Evolutionary conservation across 495 filamentous ascomycete genomes (phyloP).

Genomic region (Paragyromitra xinjiangensis): DNA sequence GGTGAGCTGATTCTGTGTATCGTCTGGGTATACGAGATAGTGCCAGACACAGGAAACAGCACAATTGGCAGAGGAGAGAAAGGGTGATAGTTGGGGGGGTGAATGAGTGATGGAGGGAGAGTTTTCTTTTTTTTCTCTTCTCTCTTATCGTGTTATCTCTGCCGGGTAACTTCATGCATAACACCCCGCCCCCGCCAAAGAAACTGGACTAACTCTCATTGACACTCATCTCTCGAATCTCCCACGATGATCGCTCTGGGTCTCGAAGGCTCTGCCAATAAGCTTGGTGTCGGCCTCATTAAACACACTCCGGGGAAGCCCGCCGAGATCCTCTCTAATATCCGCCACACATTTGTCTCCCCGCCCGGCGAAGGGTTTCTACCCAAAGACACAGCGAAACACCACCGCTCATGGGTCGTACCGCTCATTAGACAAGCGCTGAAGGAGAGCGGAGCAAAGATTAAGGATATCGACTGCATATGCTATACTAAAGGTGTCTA

Average conservation of each 20-base stretch:
- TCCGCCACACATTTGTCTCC: slow-evolving; percentile 90
- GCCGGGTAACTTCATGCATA: slow-evolving; percentile 38
- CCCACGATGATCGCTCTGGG: slow-evolving; percentile 81
- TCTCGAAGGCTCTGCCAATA: slow-evolving; percentile 97
- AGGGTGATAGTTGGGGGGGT: background rate
- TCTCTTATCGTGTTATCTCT: slow-evolving; percentile 8
- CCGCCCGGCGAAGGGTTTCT: slow-evolving; percentile 95
- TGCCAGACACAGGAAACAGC: background rate
- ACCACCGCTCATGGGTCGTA: slow-evolving; percentile 88
- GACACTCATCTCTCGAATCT: background rate
- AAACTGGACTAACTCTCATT: slow-evolving; percentile 13
- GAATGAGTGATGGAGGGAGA: background rate
- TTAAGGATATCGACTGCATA: slow-evolving; percentile 82
- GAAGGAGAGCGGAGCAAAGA: slow-evolving; percentile 68
- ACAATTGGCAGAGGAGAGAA: background rate
- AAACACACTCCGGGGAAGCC: slow-evolving; percentile 72
- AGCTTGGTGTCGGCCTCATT: slow-evolving; percentile 93
- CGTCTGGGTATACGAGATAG: background rate
- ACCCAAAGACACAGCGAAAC: slow-evolving; percentile 91
- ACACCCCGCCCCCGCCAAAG: slow-evolving; percentile 22
- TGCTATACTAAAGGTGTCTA: slow-evolving; percentile 81
- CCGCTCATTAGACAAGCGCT: slow-evolving; percentile 80
- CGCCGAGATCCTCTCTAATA: slow-evolving; percentile 85
- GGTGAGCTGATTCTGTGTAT: background rate
- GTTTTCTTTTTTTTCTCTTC: slow-evolving; percentile 10